phyloP scores from a whole-genome alignment of 2,329 filamentous ascomycete genomes.

The Fusarium staphyleae region DNA sequence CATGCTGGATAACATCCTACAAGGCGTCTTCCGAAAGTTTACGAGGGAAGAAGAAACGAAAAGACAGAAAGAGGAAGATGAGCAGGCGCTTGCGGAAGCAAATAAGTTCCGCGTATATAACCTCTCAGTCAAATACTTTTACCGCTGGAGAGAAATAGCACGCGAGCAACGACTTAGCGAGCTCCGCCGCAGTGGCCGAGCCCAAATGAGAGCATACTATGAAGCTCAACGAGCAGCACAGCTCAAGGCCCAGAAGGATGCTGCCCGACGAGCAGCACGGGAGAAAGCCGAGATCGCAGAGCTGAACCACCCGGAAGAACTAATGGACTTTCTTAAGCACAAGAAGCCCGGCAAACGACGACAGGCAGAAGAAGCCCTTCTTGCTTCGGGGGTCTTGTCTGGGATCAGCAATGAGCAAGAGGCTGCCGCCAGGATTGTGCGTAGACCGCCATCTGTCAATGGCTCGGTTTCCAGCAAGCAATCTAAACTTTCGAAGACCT shows the following conservation, averaged over 20 bases:
- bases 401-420: constrained; percentile 51
- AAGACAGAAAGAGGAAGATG: constrained; percentile 56
- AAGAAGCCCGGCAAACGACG: constrained; percentile 42
- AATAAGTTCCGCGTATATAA: constrained; percentile 57
- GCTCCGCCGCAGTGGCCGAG: constrained; percentile 60
- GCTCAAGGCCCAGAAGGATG: constrained; percentile 46
- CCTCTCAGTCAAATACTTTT: constrained; percentile 62
- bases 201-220: constrained; percentile 57
- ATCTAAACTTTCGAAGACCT: constrained; percentile 30
- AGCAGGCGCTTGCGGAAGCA: constrained; percentile 54
- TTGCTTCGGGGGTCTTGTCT: constrained; percentile 52
- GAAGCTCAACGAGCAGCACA: constrained; percentile 48
- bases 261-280: constrained; percentile 38
- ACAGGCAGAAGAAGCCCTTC: constrained; percentile 48
- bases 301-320: constrained; percentile 47
- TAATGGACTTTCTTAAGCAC: constrained; percentile 45
- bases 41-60: constrained; percentile 52
- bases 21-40: constrained; percentile 51
- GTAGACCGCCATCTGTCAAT: constrained; percentile 36
- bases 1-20: constrained; percentile 55
- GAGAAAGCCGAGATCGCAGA: constrained; percentile 38
- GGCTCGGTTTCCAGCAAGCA: constrained; percentile 32
- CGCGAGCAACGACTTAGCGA: constrained; percentile 56
- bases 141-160: constrained; percentile 60
- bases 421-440: constrained; percentile 47